Evolutionary conservation across 495 filamentous ascomycete genomes (phyloP).

Genomic region (Penicillium ucsense): DNA sequence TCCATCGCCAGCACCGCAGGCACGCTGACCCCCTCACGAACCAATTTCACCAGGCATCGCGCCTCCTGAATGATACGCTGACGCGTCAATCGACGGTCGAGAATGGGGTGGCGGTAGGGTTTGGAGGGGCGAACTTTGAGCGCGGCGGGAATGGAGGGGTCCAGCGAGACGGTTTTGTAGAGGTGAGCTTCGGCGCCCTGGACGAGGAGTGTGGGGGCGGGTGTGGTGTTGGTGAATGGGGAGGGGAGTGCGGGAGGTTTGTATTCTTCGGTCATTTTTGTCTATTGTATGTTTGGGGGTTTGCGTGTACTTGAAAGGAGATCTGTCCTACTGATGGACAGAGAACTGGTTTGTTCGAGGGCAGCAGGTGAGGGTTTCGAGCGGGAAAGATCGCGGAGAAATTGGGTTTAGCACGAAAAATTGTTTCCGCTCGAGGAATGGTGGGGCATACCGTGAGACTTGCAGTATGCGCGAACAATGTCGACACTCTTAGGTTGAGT

Average conservation of each 20-base stretch:
- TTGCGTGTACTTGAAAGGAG: too few relatives aligned
- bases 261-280: slow-evolving; percentile 16
- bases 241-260: slow-evolving; percentile 48
- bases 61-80: slow-evolving; percentile 82
- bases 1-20: slow-evolving; percentile 70
- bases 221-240: slow-evolving; percentile 50
- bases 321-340: too few relatives aligned
- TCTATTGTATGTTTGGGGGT: too few relatives aligned
- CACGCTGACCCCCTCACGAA: slow-evolving; percentile 66
- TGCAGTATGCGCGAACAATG: too few relatives aligned
- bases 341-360: background rate
- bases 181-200: slow-evolving; percentile 95
- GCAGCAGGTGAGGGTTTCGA: background rate
- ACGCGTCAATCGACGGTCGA: slow-evolving; percentile 79
- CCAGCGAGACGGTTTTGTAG: slow-evolving; percentile 76
- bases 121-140: slow-evolving; percentile 93
- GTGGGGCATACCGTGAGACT: too few relatives aligned
- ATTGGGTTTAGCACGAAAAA: too few relatives aligned
- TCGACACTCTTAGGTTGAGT: too few relatives aligned
- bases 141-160: slow-evolving; percentile 56
- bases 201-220: slow-evolving; percentile 53
- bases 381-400: too few relatives aligned
- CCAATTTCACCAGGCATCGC: slow-evolving; percentile 64
- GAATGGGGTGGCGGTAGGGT: slow-evolving; percentile 81
- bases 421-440: too few relatives aligned